A percentile compares a stretch with the other conserved stretches of the same genome.
Evolutionary conservation across 176 grass and related monocot genomes (phyloP).

Genomic region (Zea mays): DNA sequence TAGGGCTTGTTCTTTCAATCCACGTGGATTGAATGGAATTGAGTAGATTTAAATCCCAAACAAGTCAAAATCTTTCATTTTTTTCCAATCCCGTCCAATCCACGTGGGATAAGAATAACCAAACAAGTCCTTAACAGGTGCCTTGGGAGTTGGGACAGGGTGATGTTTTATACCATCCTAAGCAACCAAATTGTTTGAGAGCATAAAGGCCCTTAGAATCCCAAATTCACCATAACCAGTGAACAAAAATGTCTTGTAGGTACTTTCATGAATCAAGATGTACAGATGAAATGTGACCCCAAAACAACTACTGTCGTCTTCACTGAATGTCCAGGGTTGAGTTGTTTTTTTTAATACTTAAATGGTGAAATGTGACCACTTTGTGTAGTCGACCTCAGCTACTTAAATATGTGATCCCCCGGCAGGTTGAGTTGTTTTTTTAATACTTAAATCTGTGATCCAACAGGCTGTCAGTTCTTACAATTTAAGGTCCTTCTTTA

Average conservation of each 20-base stretch:
- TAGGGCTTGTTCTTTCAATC: no score
- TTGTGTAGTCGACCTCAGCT: background rate
- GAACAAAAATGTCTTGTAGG: background rate
- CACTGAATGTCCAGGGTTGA: background rate
- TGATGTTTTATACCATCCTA: background rate
- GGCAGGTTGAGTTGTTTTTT: background rate
- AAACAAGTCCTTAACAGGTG: no score
- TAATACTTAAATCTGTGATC: background rate
- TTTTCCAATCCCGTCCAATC: no score
- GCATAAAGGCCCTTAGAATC: background rate
- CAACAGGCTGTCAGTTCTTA: slow-evolving; percentile 2
- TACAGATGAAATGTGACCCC: background rate
- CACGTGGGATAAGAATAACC: no score
- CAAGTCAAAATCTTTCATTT: no score
- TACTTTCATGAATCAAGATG: slow-evolving; percentile 8
- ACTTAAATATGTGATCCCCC: slow-evolving; percentile 5
- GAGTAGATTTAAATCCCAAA: no score
- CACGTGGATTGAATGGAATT: no score
- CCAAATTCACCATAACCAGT: background rate
- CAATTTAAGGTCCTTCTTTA: background rate
- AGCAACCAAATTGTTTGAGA: background rate
- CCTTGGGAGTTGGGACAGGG: background rate
- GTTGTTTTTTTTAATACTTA: no score
- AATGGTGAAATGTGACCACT: background rate
- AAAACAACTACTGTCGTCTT: background rate